Conservation (phyloP, 2,329 filamentous ascomycete genomes). For the Penicillium sp. region DNA sequence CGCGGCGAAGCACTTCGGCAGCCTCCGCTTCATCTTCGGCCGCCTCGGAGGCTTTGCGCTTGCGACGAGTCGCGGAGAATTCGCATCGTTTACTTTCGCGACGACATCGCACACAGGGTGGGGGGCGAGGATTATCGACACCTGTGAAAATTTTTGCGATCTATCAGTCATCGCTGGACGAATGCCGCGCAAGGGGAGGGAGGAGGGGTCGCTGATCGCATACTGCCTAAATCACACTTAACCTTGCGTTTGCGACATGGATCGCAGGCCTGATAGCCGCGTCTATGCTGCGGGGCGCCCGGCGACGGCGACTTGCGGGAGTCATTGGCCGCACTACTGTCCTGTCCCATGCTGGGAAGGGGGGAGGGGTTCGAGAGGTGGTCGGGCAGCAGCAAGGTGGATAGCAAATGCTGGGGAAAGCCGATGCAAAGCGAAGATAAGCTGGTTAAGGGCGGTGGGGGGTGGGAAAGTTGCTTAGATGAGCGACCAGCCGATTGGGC, state of each 20-base stretch:
- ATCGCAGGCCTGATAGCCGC: slow-evolving; percentile 57
- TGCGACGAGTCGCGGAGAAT: slow-evolving; percentile 92
- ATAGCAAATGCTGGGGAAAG: slow-evolving; percentile 35
- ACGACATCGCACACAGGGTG: slow-evolving; percentile 90
- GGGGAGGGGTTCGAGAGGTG: slow-evolving; percentile 17
- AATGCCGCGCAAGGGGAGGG: slow-evolving; percentile 9
- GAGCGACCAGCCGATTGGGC: slow-evolving; percentile 27
- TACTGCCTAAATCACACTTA: slow-evolving; percentile 57
- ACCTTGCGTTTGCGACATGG: slow-evolving; percentile 57
- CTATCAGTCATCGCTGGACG: slow-evolving; percentile 19
- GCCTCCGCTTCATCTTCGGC: slow-evolving; percentile 49
- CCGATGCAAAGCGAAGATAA: slow-evolving; percentile 51
- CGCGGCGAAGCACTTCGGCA: slow-evolving; percentile 50
- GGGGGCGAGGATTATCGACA: slow-evolving; percentile 92
- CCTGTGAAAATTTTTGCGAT: slow-evolving; percentile 37
- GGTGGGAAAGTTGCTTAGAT: slow-evolving; percentile 27
- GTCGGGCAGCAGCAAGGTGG: slow-evolving; percentile 24
- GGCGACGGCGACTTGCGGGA: slow-evolving; percentile 40
- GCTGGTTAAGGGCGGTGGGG: slow-evolving; percentile 44
- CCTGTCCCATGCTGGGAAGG: slow-evolving; percentile 30
- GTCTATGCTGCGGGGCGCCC: slow-evolving; percentile 49
- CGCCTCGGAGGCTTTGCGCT: slow-evolving; percentile 73
- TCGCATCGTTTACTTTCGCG: slow-evolving; percentile 96
- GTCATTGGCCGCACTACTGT: slow-evolving; percentile 27
- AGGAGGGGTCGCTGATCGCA: slow-evolving; percentile 33